Evolutionary conservation across 805 yeast genomes (phyloP), one percentile per base, ranked within the genome.

Genomic region (Saccharomycopsis selenospora): DNA sequence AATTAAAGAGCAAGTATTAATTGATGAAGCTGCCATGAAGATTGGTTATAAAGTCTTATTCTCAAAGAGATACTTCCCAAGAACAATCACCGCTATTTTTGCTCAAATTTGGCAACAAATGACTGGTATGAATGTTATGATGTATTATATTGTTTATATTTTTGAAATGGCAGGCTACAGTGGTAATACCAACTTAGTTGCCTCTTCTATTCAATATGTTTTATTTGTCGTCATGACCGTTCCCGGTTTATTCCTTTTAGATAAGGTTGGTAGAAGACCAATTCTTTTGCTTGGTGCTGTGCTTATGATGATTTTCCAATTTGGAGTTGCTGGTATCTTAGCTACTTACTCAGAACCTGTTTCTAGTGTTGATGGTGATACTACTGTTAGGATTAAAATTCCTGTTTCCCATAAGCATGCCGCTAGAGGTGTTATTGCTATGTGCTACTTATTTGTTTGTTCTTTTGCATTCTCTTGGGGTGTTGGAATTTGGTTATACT

Each of bases 161-260:
- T 79, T 82, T 69, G 66, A 73, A 49, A 77, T 80, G 80, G 82
- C 82, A 33, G 85, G 85, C 45, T 68, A 72, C 63, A 49, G 55
- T 13, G 77, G 78, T 44, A 65, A 76, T 47, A 65, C 40, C 6
- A 17, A 36, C 40, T 13, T 36, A 7, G 40, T 14, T 36, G n/a
- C 11, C 10, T 14, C 40, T 13, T 7, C 10, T 14, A 36, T 36
- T 13, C n/a, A n/a, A n/a, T n/a, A n/a, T n/a, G n/a, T n/a, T n/a
- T n/a, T n/a, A n/a, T n/a, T n/a, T n/a, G n/a, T n/a, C n/a, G n/a
- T n/a, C n/a, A n/a, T n/a, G n/a, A n/a, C n/a, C n/a, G n/a, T n/a
- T n/a, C n/a, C n/a, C n/a, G 7, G 11, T 36, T 36, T 36, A 36
- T 8, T 13, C 7, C 10, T 36, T 7, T 10, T 13, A 8, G 40